Conservation (phyloP, 2,329 filamentous ascomycete genomes). For the Pseudogymnoascus sp. region DNA sequence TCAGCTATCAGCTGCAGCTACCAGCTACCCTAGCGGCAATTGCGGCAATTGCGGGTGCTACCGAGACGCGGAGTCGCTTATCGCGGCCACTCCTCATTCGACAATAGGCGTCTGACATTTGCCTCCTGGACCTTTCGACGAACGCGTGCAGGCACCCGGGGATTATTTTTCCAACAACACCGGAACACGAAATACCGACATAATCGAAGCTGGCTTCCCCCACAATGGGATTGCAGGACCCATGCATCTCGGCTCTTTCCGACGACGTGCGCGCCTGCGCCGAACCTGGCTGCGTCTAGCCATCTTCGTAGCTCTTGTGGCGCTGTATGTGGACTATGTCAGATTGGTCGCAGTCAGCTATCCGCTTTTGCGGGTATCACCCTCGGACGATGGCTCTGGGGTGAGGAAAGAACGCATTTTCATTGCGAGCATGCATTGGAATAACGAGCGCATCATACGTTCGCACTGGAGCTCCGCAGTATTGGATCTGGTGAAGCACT, state of each 20-base stretch:
- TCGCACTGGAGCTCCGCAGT: conserved; percentile 56
- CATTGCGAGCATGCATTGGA: conserved; percentile 64
- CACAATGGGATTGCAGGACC: conserved; percentile 5
- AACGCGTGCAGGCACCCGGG: conserved; percentile 3
- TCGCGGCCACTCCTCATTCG: background rate
- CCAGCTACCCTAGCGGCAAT: background rate
- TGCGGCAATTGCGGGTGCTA: background rate
- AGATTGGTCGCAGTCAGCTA: background rate
- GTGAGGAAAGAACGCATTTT: conserved; percentile 41
- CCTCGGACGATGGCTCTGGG: conserved; percentile 7
- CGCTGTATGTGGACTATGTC: conserved; percentile 14
- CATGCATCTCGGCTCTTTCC: conserved; percentile 14
- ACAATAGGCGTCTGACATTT: conserved; percentile 2
- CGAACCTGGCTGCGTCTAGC: conserved; percentile 13
- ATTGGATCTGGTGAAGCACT: conserved; percentile 43
- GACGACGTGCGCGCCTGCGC: conserved; percentile 12
- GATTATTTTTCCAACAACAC: background rate
- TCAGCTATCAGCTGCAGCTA: too few relatives aligned
- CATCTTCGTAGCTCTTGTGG: conserved; percentile 10
- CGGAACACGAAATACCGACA: background rate
- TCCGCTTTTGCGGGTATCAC: conserved; percentile 8
- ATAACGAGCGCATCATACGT: conserved; percentile 51
- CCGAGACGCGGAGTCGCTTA: conserved; percentile 2
- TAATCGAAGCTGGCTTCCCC: conserved; percentile 4
- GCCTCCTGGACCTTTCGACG: background rate